Evolutionary conservation across 2,329 filamentous ascomycete genomes (phyloP), one percentile per base, ranked within the genome.

Genomic region (Dactylellina drechsleri): DNA sequence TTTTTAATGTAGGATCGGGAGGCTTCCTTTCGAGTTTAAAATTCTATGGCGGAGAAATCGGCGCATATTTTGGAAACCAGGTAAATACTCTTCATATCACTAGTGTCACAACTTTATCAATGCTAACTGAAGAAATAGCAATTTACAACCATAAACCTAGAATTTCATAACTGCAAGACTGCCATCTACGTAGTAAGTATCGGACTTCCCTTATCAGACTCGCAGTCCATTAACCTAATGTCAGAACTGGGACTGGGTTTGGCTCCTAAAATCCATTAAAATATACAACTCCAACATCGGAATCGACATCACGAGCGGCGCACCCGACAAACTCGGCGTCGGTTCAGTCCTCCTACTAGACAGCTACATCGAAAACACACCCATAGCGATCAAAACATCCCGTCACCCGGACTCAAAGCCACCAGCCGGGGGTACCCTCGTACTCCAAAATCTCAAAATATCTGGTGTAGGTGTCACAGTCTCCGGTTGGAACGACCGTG

Each of bases 241-340:
- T 58, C 18, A 75, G 89, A 93, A 93, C 84, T 96, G 92, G 92
- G 92, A 94, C 83, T 96, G 92, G 92, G 85, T 89, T n/a, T 96
- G 91, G 90, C 88, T 90, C 20, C 61, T 76, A n/a, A 92, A 94
- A 81, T 90, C 87, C 28, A 79, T 96, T 47, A 86, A 83, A 54
- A 92, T 96, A 82, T 89, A 92, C 81, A 88, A 90, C 81, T 92
- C 90, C 81, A 83, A 84, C 15, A 82, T 93, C 47, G 92, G 91
- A 64, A 84, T 96, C 77, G 91, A 96, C 82, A 92, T 96, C 88
- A 87, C 90, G 62, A 87, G 86, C 78, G 86, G 88, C 57, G 87
- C 85, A 26, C 81, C 84, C 36, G 83, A 85, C n/a, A 78, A 80
- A 78, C 91, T 95, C 83, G 90, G 89, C 7, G 93, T 97, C 60